Percentiles rank a stretch among this genome's conserved stretches.
Conservation (phyloP, 1,284 basidiomycete species). For the Cryptococcus depauperatus region DNA sequence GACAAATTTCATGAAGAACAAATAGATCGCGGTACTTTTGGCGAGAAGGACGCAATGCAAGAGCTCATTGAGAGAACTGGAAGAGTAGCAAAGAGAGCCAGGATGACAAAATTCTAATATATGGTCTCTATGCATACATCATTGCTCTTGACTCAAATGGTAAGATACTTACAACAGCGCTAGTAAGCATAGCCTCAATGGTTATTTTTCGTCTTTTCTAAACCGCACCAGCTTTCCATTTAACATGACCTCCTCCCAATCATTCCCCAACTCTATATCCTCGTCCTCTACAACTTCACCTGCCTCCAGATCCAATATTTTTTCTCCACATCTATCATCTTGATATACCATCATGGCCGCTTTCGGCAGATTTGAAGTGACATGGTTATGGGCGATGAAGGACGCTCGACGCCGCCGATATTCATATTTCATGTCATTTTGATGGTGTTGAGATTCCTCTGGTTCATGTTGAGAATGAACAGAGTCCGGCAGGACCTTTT, state of each 20-base stretch:
- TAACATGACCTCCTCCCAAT: constrained; percentile 6
- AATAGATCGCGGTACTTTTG: neutral
- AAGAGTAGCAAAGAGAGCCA: neutral
- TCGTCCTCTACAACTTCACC: constrained; percentile 9
- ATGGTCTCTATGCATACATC: neutral
- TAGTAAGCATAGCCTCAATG: neutral
- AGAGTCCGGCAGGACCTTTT: neutral
- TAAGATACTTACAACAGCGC: too few relatives aligned
- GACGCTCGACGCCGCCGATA: constrained; percentile 6
- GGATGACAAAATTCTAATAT: constrained; percentile 60
- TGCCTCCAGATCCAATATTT: neutral
- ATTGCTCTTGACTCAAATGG: neutral
- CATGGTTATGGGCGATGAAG: constrained; percentile 1
- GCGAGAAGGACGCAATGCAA: neutral
- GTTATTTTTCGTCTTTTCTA: neutral
- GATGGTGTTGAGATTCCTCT: neutral
- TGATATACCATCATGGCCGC: neutral
- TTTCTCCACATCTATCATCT: neutral
- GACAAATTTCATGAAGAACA: neutral
- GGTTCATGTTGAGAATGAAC: neutral
- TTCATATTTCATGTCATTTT: constrained; percentile 1
- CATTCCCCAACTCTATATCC: constrained; percentile 1
- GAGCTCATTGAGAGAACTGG: constrained; percentile 1
- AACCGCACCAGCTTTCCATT: constrained; percentile 4
- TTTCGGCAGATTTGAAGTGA: neutral